A percentile compares a stretch with the other conserved stretches of the same genome.
Evolutionary conservation across 2,329 filamentous ascomycete species (phyloP).

Genomic region (Arthroderma sp.): DNA sequence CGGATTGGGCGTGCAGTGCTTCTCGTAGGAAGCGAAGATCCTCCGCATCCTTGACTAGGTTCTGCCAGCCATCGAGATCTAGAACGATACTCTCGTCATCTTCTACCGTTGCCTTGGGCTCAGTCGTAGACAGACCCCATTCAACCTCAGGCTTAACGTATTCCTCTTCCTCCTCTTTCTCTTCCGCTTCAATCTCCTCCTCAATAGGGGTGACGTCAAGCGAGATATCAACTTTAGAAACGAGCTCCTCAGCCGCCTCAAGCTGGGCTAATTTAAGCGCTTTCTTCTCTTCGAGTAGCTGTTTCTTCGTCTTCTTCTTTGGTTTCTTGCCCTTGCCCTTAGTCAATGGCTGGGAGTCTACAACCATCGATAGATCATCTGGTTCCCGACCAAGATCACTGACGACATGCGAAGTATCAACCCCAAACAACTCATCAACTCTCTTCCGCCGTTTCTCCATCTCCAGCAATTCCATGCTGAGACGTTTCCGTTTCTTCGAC

Average conservation of each 20-base stretch:
- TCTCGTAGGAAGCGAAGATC: slow-evolving; percentile 47
- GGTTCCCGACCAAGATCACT: slow-evolving; percentile 42
- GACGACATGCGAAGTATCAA: slow-evolving; percentile 30
- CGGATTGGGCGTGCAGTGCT: slow-evolving; percentile 37
- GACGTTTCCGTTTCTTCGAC: slow-evolving; percentile 19
- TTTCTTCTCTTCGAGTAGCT: slow-evolving; percentile 57
- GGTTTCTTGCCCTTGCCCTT: slow-evolving; percentile 43
- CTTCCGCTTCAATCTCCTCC: slow-evolving; percentile 13
- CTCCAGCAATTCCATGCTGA: slow-evolving; percentile 29
- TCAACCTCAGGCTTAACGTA: slow-evolving; percentile 41
- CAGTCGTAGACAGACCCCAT: slow-evolving; percentile 48
- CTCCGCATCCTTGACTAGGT: slow-evolving; percentile 56
- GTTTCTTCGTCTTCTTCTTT: slow-evolving; percentile 70
- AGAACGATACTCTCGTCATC: slow-evolving; percentile 53
- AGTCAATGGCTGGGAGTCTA: slow-evolving; percentile 9
- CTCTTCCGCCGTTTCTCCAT: slow-evolving; percentile 69
- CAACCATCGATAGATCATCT: slow-evolving; percentile 18
- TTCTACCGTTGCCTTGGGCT: slow-evolving; percentile 52
- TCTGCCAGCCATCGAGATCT: slow-evolving; percentile 60
- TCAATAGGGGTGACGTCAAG: slow-evolving; percentile 5
- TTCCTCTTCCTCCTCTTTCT: slow-evolving; percentile 19
- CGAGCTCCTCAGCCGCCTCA: slow-evolving; percentile 6
- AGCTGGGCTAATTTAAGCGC: slow-evolving; percentile 34
- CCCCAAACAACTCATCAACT: slow-evolving; percentile 65
- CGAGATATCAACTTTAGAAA: slow-evolving; percentile 6